Conservation (phyloP, 208 protist species). For the Acanthamoeba sp. region DNA sequence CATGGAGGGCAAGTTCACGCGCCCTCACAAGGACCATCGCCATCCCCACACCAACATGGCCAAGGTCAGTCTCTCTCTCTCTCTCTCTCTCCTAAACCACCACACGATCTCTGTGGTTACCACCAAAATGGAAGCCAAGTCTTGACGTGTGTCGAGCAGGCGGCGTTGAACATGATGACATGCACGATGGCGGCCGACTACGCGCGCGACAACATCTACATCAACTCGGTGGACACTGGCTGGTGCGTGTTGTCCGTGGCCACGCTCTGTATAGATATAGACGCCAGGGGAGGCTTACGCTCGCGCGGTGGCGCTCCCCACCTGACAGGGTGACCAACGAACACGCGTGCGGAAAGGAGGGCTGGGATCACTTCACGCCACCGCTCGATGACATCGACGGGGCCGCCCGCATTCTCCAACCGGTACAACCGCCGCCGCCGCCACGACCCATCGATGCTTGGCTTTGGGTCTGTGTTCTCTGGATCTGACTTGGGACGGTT, state of each 20-base stretch:
- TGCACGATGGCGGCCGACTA: conserved; percentile 94
- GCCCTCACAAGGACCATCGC: conserved; percentile 84
- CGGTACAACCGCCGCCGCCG: no score
- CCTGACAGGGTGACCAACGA: conserved; percentile 91
- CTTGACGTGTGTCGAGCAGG: neutral
- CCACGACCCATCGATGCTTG: no score
- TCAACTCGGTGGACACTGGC: conserved; percentile 98
- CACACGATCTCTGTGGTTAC: no score
- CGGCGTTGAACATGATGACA: conserved; percentile 99
- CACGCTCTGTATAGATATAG: no score
- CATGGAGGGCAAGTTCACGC: conserved; percentile 96
- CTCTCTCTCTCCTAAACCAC: no score
- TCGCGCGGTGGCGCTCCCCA: no score
- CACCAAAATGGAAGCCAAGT: no score
- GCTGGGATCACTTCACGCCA: conserved; percentile 87
- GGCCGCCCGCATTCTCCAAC: conserved; percentile 95
- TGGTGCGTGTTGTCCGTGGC: conserved; percentile 94
- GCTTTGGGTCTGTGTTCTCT: neutral
- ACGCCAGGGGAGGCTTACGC: no score
- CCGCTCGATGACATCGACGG: conserved; percentile 97
- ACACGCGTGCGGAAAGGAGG: conserved; percentile 89
- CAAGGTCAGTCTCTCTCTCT: conserved; percentile 87
- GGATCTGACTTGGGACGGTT: no score
- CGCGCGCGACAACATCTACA: conserved; percentile 94
- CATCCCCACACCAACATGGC: conserved; percentile 99